Evolutionary conservation across 768 basidiomycete genomes (phyloP).

Genomic region (Pilatotrama ljubarskyi): DNA sequence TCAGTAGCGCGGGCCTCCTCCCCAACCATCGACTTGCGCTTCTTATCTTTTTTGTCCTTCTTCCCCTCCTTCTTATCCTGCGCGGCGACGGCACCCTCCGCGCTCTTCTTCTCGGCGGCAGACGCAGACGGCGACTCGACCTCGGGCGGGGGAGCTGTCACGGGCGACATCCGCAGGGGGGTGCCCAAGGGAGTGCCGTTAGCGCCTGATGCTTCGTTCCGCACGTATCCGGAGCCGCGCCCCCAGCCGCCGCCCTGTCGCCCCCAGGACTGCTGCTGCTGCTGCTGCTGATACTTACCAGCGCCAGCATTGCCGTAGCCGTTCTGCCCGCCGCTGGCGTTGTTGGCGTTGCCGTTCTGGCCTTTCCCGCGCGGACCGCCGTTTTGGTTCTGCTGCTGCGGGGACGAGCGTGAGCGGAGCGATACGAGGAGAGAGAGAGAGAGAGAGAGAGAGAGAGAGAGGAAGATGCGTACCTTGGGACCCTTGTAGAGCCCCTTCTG

Average conservation of each 20-base stretch:
- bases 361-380: conserved; percentile 8
- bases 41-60: conserved; percentile 31
- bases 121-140: conserved; percentile 10
- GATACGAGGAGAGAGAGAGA: conserved; percentile 21
- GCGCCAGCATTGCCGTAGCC: conserved; percentile 3
- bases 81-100: background rate
- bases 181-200: conserved; percentile 74
- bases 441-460: conserved; percentile 14
- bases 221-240: background rate
- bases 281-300: conserved; percentile 30
- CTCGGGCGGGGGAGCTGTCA: conserved; percentile 30
- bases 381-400: conserved; percentile 6
- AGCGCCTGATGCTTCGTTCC: conserved; percentile 51
- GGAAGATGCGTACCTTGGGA: conserved; percentile 49
- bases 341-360: conserved; percentile 4
- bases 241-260: conserved; percentile 23
- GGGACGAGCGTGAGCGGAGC: background rate
- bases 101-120: conserved; percentile 10
- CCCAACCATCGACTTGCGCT: conserved; percentile 24
- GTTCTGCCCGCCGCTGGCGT: conserved; percentile 2
- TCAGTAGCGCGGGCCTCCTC: conserved; percentile 15
- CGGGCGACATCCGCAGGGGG: conserved; percentile 51
- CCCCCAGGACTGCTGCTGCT: conserved; percentile 18
- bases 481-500: conserved; percentile 86
- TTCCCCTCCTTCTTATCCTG: conserved; percentile 25